Percentiles rank a stretch among this genome's conserved stretches.
phyloP scores from a whole-genome alignment of 768 basidiomycete species.

The Cantharellus anzutake region DNA sequence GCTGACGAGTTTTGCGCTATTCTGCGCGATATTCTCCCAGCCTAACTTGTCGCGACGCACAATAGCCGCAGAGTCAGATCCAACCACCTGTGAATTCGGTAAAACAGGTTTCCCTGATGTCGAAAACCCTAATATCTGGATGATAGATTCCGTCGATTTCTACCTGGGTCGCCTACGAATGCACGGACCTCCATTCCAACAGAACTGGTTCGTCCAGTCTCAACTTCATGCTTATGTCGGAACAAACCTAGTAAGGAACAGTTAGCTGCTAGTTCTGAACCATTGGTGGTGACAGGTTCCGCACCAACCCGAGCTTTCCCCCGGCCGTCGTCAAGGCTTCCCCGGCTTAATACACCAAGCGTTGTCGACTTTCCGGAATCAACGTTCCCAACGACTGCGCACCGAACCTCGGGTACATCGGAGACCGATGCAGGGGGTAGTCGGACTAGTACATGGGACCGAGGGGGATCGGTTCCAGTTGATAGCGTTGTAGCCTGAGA shows the following conservation, averaged over 20 bases:
- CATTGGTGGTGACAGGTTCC: too few species aligned
- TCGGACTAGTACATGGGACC: conserved; percentile 43
- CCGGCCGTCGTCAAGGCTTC: conserved; percentile 57
- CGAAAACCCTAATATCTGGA: conserved; percentile 74
- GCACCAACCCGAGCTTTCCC: conserved; percentile 59
- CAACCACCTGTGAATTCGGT: conserved; percentile 25
- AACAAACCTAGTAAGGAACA: conserved; percentile 29
- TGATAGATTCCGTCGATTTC: neutral
- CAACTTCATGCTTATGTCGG: conserved; percentile 93
- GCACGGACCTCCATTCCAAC: conserved; percentile 83
- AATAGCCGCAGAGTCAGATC: conserved; percentile 1
- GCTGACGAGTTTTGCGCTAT: conserved; percentile 80
- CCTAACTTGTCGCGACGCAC: conserved; percentile 65
- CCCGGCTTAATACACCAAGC: conserved; percentile 86
- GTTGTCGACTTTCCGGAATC: conserved; percentile 86
- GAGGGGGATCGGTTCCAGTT: conserved; percentile 25
- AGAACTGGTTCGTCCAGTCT: conserved; percentile 85
- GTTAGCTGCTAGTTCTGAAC: too few species aligned
- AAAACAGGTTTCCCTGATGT: conserved; percentile 61
- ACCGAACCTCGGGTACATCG: conserved; percentile 76
- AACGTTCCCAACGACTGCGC: conserved; percentile 77
- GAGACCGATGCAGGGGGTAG: conserved; percentile 60
- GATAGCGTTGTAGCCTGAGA: conserved; percentile 39
- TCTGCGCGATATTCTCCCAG: conserved; percentile 88
- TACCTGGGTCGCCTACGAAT: neutral